Base-by-base conservation (phyloP, 106 monocot genomes). In the Triglochin maritima region DNA sequence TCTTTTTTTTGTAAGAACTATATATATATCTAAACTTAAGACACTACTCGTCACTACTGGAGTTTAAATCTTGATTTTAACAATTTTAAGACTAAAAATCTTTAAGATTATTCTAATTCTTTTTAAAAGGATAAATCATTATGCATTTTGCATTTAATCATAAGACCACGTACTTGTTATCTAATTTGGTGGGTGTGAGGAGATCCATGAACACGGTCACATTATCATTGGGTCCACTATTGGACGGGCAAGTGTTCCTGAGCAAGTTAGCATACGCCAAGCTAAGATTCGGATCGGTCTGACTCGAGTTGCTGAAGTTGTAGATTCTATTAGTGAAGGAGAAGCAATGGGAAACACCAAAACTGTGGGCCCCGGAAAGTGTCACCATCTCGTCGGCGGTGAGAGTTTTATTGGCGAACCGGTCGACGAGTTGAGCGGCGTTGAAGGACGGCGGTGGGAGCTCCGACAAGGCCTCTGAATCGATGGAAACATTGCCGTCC, bases 341-440 rank as follows among this genome's bases (percentile, higher is more conserved):
- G 5, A 46, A 62, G 77, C 86, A 86, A 71, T 82, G 82, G 10
- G 79, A 46, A 4, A 57, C 11, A n/a, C 82, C 85, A 6, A 85
- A 69, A 29, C 71, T 65, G 76, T 81, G 85, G 7, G 81, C 76
- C 3, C 85, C 81, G 2, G 85, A 85, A 49, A 85, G 81, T 2
- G 64, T 74, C 4, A 85, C 78, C 78, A 85, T 64, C 7, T 85
- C 85, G 2, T 70, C 79, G 3, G 49, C 9, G 2, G 72, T 49
- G 6, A 85, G 60, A 29, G 66, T 68, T 47, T 79, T 85, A 0
- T 7, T 29, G 2, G 75, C 72, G 48, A 85, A 85, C 56, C 0
- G 29, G 9, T 17, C 17, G 13, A 17, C 56, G 7, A 81, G 81
- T 10, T 65, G 65, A 2, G 50, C 12, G 44, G 69, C 64, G 46